Conservation (phyloP, 495 filamentous ascomycete species). For the Penicillium waksmanii region DNA sequence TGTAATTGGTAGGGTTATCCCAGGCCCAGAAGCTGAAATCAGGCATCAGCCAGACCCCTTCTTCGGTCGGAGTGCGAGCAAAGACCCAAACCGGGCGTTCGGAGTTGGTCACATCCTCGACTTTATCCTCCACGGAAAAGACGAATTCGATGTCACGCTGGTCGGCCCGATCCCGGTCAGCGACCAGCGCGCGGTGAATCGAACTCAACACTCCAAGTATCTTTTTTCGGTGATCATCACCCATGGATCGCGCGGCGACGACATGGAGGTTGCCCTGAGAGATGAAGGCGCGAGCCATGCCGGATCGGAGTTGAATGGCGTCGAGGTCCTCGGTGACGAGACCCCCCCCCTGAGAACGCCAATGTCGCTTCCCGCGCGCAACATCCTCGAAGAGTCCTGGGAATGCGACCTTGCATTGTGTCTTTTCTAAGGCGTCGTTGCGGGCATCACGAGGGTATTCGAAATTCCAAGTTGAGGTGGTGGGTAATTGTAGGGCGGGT, state of each 20-base stretch:
- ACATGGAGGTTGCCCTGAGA: constrained; percentile 42
- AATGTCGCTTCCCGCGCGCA: constrained; percentile 37
- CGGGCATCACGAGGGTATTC: constrained; percentile 37
- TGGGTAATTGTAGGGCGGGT: constrained; percentile 15
- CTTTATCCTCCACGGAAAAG: constrained; percentile 57
- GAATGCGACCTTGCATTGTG: constrained; percentile 49
- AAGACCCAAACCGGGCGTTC: constrained; percentile 59
- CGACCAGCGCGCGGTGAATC: constrained; percentile 50
- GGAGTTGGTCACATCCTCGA: constrained; percentile 43
- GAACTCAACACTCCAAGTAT: constrained; percentile 48
- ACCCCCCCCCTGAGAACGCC: constrained; percentile 31
- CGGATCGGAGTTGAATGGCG: constrained; percentile 29
- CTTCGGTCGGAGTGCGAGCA: constrained; percentile 43
- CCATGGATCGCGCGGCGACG: constrained; percentile 36
- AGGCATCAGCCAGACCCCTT: constrained; percentile 69
- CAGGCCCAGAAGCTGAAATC: constrained; percentile 81
- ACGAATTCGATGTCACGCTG: constrained; percentile 68
- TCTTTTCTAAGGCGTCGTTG: constrained; percentile 38
- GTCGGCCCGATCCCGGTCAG: constrained; percentile 43
- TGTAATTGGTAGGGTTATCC: constrained; percentile 60
- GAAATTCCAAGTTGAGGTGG: constrained; percentile 36
- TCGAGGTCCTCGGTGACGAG: constrained; percentile 39
- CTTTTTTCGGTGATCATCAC: constrained; percentile 48
- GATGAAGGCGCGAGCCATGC: constrained; percentile 44
- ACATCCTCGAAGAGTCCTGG: constrained; percentile 53